These are phyloP conservation scores for Exophiala dermatitidis DNA, from an alignment of 2,329 filamentous ascomycete genomes.

Conservation along the genomic window DNA sequence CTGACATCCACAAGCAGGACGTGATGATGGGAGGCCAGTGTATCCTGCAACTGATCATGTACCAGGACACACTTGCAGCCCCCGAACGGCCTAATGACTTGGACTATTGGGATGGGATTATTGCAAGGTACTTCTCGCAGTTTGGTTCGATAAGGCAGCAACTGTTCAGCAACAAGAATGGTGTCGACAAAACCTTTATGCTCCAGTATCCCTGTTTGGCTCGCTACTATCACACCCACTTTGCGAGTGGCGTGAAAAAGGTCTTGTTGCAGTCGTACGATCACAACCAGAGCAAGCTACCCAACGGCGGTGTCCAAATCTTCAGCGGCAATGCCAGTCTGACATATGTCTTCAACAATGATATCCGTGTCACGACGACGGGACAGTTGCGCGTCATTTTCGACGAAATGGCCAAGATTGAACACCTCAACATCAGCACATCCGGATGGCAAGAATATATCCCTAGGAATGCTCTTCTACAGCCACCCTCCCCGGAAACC, in stretches of 20 bases:
- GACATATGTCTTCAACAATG: slow-evolving; percentile 81
- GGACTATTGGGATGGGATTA: slow-evolving; percentile 71
- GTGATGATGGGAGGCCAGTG: slow-evolving; percentile 37
- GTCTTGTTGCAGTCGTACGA: slow-evolving; percentile 81
- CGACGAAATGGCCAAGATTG: slow-evolving; percentile 69
- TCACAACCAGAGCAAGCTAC: slow-evolving; percentile 49
- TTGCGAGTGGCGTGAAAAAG: slow-evolving; percentile 74
- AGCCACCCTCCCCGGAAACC: slow-evolving; percentile 41
- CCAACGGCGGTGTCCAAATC: slow-evolving; percentile 62
- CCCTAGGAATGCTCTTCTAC: slow-evolving; percentile 53
- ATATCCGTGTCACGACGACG: slow-evolving; percentile 72
- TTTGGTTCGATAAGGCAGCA: slow-evolving; percentile 70
- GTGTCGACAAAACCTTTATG: slow-evolving; percentile 71
- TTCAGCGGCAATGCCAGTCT: slow-evolving; percentile 71
- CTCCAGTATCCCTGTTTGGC: slow-evolving; percentile 74
- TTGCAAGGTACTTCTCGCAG: slow-evolving; percentile 71
- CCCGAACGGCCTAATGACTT: slow-evolving; percentile 55
- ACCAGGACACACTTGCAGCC: slow-evolving; percentile 49
- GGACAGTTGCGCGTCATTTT: slow-evolving; percentile 74
- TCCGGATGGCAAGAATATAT: slow-evolving; percentile 75
- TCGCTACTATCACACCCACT: slow-evolving; percentile 84
- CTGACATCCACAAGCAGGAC: slow-evolving; percentile 30
- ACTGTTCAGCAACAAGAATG: slow-evolving; percentile 48
- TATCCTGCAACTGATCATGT: slow-evolving; percentile 49
- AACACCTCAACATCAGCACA: slow-evolving; percentile 75